Evolutionary conservation across 257 asterid species (phyloP).

Genomic region (Perilla frutescens): DNA sequence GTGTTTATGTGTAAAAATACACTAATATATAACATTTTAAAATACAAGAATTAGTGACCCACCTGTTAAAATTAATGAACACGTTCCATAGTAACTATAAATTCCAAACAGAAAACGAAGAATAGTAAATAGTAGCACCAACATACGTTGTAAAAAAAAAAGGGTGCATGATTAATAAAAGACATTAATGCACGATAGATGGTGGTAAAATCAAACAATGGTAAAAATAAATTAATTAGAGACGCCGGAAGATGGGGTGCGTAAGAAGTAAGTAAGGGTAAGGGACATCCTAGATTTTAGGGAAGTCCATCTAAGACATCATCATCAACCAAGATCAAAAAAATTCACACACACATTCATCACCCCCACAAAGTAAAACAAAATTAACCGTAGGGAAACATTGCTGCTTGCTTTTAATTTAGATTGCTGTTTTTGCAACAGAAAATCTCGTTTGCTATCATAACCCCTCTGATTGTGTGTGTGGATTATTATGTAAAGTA

Average conservation of each 20-base stretch:
- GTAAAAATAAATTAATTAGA: too few relatives aligned
- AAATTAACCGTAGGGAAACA: slow-evolving; percentile 13
- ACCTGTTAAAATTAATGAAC: too few relatives aligned
- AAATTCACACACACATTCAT: slow-evolving; percentile 9
- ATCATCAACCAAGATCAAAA: slow-evolving; percentile 31
- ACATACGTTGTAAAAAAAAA: too few relatives aligned
- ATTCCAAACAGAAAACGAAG: too few relatives aligned
- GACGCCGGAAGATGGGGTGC: slow-evolving; percentile 31
- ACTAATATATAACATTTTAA: too few relatives aligned
- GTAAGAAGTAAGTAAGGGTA: slow-evolving; percentile 38
- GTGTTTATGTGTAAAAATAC: too few relatives aligned
- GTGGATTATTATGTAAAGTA: background rate
- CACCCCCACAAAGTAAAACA: background rate
- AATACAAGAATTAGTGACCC: too few relatives aligned
- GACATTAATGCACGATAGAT: too few relatives aligned
- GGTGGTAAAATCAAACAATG: too few relatives aligned
- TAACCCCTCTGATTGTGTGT: slow-evolving; percentile 29
- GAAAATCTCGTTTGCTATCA: slow-evolving; percentile 36
- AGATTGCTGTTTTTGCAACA: slow-evolving; percentile 33
- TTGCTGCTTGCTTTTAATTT: slow-evolving; percentile 23
- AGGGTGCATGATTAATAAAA: too few relatives aligned
- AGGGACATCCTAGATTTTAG: slow-evolving; percentile 33
- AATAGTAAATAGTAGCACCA: too few relatives aligned
- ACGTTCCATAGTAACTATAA: too few relatives aligned
- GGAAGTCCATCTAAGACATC: slow-evolving; percentile 32